Evolutionary conservation across 352 stramenopile genomes (phyloP), one percentile per base, ranked within the genome.

Genomic region (Pythium pyrilobum): DNA sequence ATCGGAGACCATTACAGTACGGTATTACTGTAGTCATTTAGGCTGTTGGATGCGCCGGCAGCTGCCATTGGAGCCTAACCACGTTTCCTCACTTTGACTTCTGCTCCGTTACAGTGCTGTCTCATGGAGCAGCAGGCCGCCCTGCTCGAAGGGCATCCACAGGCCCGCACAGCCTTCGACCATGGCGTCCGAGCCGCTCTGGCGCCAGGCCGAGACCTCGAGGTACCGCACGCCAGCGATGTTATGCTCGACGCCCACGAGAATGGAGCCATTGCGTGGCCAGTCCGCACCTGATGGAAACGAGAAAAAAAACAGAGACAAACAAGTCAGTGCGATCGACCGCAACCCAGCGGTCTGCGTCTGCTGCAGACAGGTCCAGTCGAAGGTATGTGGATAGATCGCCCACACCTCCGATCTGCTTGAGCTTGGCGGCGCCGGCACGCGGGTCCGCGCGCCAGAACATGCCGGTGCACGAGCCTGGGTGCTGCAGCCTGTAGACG

Each of bases 381-480:
- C n/a, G n/a, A n/a, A n/a, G n/a, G n/a, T n/a, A n/a, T n/a, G n/a
- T n/a, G n/a, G n/a, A n/a, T n/a, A n/a, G n/a, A n/a, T n/a, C n/a
- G n/a, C n/a, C n/a, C n/a, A n/a, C n/a, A n/a, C n/a, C n/a, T n/a
- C n/a, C n/a, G n/a, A n/a, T n/a, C n/a, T n/a, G n/a, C n/a, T n/a
- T n/a, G n/a, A n/a, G n/a, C n/a, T n/a, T n/a, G 20, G 20, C 38
- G 13, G 28, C 37, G 4, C 41, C 5, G 7, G 37, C 25, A 3
- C 49, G 38, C 20, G 37, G 37, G 28, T 56, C n/a, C 37, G 12
- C 23, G 28, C 37, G 27, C 49, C 49, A 56, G 33, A 23, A 47
- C 49, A 56, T 48, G 27, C 38, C 49, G 37, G 49, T 48, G 49
- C 49, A 56, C 27, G 49, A 48, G 25, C 48, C 36, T 38, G 48